Conservation (phyloP, 2,329 filamentous ascomycete genomes). For the Daldinia sp. region DNA sequence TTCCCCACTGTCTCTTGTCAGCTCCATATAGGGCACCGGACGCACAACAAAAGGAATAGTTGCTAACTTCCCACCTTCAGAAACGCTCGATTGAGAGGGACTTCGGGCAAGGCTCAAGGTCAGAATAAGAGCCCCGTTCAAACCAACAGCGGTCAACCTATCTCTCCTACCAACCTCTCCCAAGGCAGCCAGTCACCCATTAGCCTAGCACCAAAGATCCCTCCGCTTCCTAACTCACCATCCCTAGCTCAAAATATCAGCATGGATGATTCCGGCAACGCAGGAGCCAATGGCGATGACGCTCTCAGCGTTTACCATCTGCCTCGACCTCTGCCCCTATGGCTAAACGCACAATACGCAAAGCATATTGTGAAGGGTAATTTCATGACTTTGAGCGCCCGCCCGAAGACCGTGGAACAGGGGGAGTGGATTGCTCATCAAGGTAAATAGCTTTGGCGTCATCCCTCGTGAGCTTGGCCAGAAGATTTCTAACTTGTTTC, state of each 20-base stretch:
- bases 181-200: constrained; percentile 65
- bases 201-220: constrained; percentile 68
- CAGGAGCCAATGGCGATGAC: constrained; percentile 64
- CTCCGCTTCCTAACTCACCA: constrained; percentile 72
- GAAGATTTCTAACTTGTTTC: constrained; percentile 40
- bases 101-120: constrained; percentile 63
- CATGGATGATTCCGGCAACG: constrained; percentile 70
- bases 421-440: constrained; percentile 98
- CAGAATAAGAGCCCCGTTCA: constrained; percentile 66
- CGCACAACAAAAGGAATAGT: constrained; percentile 35
- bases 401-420: constrained; percentile 91
- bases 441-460: constrained; percentile 66
- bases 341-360: constrained; percentile 80
- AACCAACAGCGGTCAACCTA: constrained; percentile 62
- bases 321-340: constrained; percentile 75
- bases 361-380: constrained; percentile 96
- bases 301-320: constrained; percentile 71
- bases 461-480: background rate
- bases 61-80: constrained; percentile 54
- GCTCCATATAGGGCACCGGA: constrained; percentile 10
- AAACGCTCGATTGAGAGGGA: constrained; percentile 70
- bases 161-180: constrained; percentile 59
- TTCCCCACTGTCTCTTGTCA: constrained; percentile 28
- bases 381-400: constrained; percentile 94
- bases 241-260: constrained; percentile 75